phyloP scores from a whole-genome alignment of 345 rosid genomes.

The Hibiscus tridactylites region DNA sequence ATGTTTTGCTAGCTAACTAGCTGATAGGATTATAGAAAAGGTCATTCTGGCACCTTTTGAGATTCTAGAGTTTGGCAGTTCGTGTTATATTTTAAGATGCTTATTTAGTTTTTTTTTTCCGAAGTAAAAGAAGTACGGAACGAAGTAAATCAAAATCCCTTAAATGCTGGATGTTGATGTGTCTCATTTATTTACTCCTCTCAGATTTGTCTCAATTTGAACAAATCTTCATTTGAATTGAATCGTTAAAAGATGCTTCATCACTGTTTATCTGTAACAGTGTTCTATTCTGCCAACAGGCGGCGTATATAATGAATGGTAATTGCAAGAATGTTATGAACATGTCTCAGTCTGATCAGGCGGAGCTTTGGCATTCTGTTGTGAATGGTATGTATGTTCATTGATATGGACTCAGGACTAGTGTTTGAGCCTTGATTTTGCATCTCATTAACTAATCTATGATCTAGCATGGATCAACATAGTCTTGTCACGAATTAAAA shows the following conservation, averaged over 20 bases:
- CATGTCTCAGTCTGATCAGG: constrained; percentile 90
- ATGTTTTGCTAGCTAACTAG: no score
- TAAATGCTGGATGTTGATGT: not conserved
- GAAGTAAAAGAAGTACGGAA: not conserved
- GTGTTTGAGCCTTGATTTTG: not conserved
- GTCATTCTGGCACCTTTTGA: not conserved
- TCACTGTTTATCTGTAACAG: not conserved
- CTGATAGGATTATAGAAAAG: no score
- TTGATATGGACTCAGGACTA: constrained; percentile 4
- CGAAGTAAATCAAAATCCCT: not conserved
- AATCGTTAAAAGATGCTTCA: not conserved
- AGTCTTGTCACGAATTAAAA: not conserved
- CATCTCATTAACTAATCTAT: not conserved
- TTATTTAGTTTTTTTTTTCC: not conserved
- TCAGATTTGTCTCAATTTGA: not conserved
- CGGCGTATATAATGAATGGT: constrained; percentile 83
- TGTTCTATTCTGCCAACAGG: constrained; percentile 42
- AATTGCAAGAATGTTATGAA: constrained; percentile 94
- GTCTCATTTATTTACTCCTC: not conserved
- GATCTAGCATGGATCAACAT: not conserved
- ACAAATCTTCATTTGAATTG: not conserved
- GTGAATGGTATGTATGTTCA: constrained; percentile 52
- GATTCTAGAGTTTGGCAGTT: not conserved
- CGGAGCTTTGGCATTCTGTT: constrained; percentile 76
- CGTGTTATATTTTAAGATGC: not conserved